Percentiles rank a stretch among this genome's conserved stretches.
phyloP scores from a whole-genome alignment of 352 stramenopile species.

The Phytophthora sp. region DNA sequence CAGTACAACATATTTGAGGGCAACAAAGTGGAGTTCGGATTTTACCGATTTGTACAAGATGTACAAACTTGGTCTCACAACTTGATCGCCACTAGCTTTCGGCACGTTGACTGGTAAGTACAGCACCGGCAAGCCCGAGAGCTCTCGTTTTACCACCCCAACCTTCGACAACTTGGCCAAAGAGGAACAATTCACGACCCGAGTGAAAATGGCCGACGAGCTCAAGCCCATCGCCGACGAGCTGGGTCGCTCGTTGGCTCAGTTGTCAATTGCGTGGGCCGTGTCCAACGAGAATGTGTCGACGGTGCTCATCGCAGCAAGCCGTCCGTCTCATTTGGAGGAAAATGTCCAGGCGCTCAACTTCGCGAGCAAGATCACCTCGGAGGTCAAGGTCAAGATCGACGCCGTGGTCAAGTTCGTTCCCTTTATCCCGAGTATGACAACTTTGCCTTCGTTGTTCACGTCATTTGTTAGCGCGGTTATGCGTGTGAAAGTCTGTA shows the following conservation, averaged over 20 bases:
- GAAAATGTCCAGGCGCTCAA: too few species aligned
- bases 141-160: neutral
- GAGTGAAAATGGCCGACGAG: neutral
- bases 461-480: too few species aligned
- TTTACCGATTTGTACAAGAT: slow-evolving; percentile 4
- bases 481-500: too few species aligned
- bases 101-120: slow-evolving; percentile 59
- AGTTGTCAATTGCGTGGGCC: too few species aligned
- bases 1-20: neutral
- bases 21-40: slow-evolving; percentile 1
- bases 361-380: too few species aligned
- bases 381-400: too few species aligned
- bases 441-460: too few species aligned
- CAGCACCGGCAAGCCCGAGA: neutral
- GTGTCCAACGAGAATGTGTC: neutral
- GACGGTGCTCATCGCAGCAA: neutral
- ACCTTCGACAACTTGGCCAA: too few species aligned
- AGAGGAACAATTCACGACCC: neutral
- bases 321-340: too few species aligned
- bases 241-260: neutral
- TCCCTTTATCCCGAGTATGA: too few species aligned
- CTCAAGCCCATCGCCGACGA: neutral
- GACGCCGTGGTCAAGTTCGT: too few species aligned
- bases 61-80: too few species aligned
- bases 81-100: slow-evolving; percentile 32